phyloP scores from a whole-genome alignment of 1,284 basidiomycete genomes.

The Ceratobasidium papillatum region DNA sequence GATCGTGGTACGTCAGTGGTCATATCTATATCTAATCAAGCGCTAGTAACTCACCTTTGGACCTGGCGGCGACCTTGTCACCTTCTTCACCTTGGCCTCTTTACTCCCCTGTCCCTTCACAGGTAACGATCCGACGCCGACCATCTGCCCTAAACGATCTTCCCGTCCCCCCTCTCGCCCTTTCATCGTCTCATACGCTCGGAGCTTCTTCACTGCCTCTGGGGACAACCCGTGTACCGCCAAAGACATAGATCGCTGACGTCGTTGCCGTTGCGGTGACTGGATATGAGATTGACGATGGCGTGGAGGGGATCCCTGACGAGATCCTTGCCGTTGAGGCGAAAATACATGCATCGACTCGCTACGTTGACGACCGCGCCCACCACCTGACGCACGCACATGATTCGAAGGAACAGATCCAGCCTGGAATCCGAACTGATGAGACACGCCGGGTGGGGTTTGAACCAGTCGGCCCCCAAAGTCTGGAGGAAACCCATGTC shows the following conservation, averaged over 20 bases:
- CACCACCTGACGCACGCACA: not conserved
- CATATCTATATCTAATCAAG: not conserved
- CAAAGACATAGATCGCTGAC: slow-evolving; percentile 19
- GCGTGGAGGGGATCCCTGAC: not conserved
- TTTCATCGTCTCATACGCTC: slow-evolving; percentile 23
- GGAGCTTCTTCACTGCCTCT: slow-evolving; percentile 33
- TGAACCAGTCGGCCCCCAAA: not conserved
- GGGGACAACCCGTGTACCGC: slow-evolving; percentile 20
- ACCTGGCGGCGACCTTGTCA: not conserved
- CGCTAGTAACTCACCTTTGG: slow-evolving; percentile 2
- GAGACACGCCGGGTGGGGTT: not conserved
- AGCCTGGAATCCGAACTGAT: slow-evolving; percentile 5
- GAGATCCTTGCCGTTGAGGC: slow-evolving; percentile 9
- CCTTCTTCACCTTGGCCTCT: slow-evolving; percentile 1
- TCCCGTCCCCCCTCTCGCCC: not conserved
- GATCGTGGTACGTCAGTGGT: not conserved
- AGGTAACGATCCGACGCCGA: not conserved
- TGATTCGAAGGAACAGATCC: not conserved
- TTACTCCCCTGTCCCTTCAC: not conserved
- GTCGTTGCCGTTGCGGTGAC: slow-evolving; percentile 16
- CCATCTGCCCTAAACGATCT: slow-evolving; percentile 6
- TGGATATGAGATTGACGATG: not conserved
- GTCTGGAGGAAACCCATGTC: not conserved
- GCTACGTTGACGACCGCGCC: slow-evolving; percentile 21
- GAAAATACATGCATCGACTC: slow-evolving; percentile 20